These are phyloP conservation scores for Leccinum longicurvipes DNA, from an alignment of 768 basidiomycete species.

Conservation along the genomic window DNA sequence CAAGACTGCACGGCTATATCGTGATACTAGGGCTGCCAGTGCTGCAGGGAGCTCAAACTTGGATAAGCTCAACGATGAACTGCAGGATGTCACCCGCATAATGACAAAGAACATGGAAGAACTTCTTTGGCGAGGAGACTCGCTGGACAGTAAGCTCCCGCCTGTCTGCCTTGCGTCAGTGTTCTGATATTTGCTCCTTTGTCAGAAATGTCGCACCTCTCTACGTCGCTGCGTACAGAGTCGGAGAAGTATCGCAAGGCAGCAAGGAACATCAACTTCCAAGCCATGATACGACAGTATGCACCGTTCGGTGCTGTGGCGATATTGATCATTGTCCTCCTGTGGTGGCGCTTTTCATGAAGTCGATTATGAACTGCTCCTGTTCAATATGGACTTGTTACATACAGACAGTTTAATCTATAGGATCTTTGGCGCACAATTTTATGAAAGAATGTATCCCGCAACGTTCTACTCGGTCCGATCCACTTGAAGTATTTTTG, in stretches of 20 bases:
- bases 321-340: conserved; percentile 71
- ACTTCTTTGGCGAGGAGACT: conserved; percentile 95
- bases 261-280: conserved; percentile 89
- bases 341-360: conserved; percentile 78
- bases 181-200: conserved; percentile 1
- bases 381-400: conserved; percentile 21
- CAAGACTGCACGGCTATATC: conserved; percentile 93
- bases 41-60: conserved; percentile 64
- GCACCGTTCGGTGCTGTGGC: conserved; percentile 85
- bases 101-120: conserved; percentile 99
- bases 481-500: not conserved
- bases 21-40: conserved; percentile 84
- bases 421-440: conserved; percentile 7
- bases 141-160: conserved; percentile 77
- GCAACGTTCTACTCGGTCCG: not conserved
- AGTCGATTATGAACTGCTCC: conserved; percentile 8
- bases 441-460: not conserved
- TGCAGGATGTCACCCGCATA: conserved; percentile 97
- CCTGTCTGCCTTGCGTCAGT: not conserved
- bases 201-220: conserved; percentile 94
- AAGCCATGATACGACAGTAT: conserved; percentile 93
- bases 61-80: conserved; percentile 89
- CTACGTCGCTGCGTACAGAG: conserved; percentile 90
- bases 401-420: conserved; percentile 29
- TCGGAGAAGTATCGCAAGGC: conserved; percentile 97